Evolutionary conservation across 805 yeast species (phyloP), one percentile per base, ranked within the genome.

Genomic region (Myxozyma kluyveri): DNA sequence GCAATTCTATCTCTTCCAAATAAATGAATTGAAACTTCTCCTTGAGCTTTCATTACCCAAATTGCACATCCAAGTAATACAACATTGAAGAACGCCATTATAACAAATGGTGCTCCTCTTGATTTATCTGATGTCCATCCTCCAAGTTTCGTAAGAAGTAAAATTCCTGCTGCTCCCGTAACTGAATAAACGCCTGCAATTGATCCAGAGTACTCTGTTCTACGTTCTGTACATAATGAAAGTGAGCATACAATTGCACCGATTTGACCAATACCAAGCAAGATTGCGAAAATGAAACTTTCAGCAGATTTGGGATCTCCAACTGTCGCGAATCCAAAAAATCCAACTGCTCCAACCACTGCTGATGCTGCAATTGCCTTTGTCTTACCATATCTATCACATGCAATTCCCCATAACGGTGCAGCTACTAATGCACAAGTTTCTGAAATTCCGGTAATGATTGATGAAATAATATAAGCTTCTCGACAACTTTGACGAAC

Each of bases 111-210:
- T 0, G 79, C 78, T 35, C 78, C 76, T 22, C 75, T 67, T 79
- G 82, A 79, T 14, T 18, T 42, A 62, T 83, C 88, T 22, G 84
- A 78, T 57, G 79, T 69, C 14, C 68, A 61, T 3, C 89, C 89
- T 4, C 89, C 90, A 7, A 82, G 32, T 61, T 78, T 79, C 32
- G 82, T 76, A 26, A 83, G 68, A 1, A 81, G 47, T 50, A 84
- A 67, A 24, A 84, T 82, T 1, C 91, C 91, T 5, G 81, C 45
- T 0, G 87, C 87, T 17, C 88, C 89, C 57, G 76, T 71, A 49
- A 84, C 75, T n/a, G 84, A 77, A 63, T 81, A 82, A 10, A 82
- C 78, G 4, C 91, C 91, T 45, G 84, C 76, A 37, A 84, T 75
- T 2, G 85, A 73, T n/a, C 89, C 89, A 44, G 79, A 77, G 50